Evolutionary conservation across 2,329 filamentous ascomycete species (phyloP).

Genomic region (Aspergillus clavatus): DNA sequence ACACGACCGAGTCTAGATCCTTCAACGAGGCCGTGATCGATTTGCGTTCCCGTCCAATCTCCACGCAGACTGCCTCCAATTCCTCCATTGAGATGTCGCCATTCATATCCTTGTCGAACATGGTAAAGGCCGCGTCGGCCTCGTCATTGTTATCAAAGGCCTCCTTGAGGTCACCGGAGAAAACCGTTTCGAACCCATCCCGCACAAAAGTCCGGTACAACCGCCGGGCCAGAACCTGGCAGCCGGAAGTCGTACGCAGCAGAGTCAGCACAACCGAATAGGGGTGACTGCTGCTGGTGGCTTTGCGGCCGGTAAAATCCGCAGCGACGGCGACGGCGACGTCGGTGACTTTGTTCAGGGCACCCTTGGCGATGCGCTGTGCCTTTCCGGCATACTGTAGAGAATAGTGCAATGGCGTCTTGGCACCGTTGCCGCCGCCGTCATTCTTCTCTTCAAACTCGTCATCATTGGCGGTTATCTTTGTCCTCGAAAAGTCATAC

Average conservation of each 20-base stretch:
- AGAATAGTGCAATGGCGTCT: slow-evolving; percentile 71
- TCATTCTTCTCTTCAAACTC: slow-evolving; percentile 63
- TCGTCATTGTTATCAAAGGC: slow-evolving; percentile 82
- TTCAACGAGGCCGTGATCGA: slow-evolving; percentile 92
- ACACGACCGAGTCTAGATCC: slow-evolving; percentile 88
- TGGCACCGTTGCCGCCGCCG: slow-evolving; percentile 50
- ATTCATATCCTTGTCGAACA: slow-evolving; percentile 96
- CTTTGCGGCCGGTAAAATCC: slow-evolving; percentile 76
- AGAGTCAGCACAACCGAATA: slow-evolving; percentile 79
- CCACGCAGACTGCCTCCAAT: slow-evolving; percentile 85
- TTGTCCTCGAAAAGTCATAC: slow-evolving; percentile 60
- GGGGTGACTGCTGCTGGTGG: slow-evolving; percentile 68
- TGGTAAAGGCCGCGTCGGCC: slow-evolving; percentile 78
- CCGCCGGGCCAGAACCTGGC: slow-evolving; percentile 79
- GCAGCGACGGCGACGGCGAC: slow-evolving; percentile 81
- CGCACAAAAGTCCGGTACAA: slow-evolving; percentile 80
- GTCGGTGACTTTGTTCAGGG: slow-evolving; percentile 74
- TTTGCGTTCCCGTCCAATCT: slow-evolving; percentile 91
- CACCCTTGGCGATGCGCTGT: slow-evolving; percentile 68
- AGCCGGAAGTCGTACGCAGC: slow-evolving; percentile 64
- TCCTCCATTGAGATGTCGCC: slow-evolving; percentile 96
- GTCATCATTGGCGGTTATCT: slow-evolving; percentile 65
- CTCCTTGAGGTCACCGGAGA: slow-evolving; percentile 68
- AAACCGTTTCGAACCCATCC: slow-evolving; percentile 70
- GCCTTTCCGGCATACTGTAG: slow-evolving; percentile 64